Evolutionary conservation across 2,329 filamentous ascomycete genomes (phyloP), one percentile per base, ranked within the genome.

Genomic region (Atkinsonella texensis): DNA sequence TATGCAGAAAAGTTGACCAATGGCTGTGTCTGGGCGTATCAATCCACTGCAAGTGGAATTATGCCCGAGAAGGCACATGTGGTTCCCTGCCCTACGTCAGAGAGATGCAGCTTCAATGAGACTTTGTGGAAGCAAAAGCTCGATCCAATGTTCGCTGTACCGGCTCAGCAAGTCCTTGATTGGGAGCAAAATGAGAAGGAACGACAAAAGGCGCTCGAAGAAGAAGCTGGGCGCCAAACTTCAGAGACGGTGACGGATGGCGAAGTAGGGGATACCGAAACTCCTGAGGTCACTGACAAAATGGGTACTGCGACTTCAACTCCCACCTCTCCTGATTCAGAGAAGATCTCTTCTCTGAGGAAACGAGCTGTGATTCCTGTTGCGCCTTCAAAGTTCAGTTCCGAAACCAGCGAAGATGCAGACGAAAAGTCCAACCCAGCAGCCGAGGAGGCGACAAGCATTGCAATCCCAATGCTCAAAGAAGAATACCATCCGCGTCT

Each of bases 51-150:
- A 0, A 68, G 70, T 1, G 77, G 77, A 15, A 66, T 87, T 53
- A 85, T 86, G 83, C 79, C 83, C 2, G 83, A 87, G 62, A 63
- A 59, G 2, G 71, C 63, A 13, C 55, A 60, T 18, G 54, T 71
- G 13, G 49, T 69, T 13, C 72, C 77, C 2, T 86, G 83, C 58
- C 65, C 66, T 31, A 63, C 56, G 2, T 57, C 59, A 13, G 68
- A 69, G 39, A 69, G 65, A 53, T 84, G 81, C 59, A 65, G 72
- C 6, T 84, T 75, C 69, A 70, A 71, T 53, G 53, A 70, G 57
- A 75, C 74, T 2, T 55, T 63, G 5, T 81, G 78, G 73, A 66
- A 70, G 55, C 65, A 73, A 45, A 59, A 59, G 15, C 62, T 81
- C 1, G 79, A 81, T 55, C 72, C 74, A 0, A 65, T 68, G 5